These are phyloP conservation scores for Ascocoryne sarcoides DNA, from an alignment of 2,329 filamentous ascomycete genomes.

Conservation along the genomic window DNA sequence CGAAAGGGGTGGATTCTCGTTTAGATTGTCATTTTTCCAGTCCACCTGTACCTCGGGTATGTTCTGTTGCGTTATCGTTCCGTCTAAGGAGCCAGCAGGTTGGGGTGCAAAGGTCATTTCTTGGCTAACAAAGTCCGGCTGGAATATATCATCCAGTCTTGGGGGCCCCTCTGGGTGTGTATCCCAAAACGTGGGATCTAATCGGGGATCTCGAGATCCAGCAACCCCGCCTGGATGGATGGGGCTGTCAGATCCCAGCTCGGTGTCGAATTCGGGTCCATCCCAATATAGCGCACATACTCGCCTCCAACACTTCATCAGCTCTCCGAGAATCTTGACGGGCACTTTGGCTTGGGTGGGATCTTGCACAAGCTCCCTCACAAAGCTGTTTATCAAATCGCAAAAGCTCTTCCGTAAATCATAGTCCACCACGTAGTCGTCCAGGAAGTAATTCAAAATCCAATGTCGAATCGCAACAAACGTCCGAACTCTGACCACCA, in stretches of 20 bases:
- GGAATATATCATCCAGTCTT: constrained; percentile 35
- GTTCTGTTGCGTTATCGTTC: constrained; percentile 31
- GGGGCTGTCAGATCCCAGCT: constrained; percentile 53
- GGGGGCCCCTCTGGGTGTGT: constrained; percentile 33
- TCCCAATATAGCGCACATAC: constrained; percentile 91
- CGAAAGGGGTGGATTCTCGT: constrained; percentile 35
- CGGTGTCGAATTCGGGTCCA: constrained; percentile 53
- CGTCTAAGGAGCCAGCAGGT: constrained; percentile 39
- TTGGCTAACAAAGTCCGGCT: constrained; percentile 26
- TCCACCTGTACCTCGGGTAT: constrained; percentile 3
- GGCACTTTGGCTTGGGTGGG: constrained; percentile 41
- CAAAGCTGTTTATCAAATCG: constrained; percentile 63
- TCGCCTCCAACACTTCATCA: constrained; percentile 96
- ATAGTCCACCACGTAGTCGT: constrained; percentile 79
- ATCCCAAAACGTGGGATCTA: constrained; percentile 49
- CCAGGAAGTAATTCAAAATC: constrained; percentile 95
- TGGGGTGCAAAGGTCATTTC: constrained; percentile 18
- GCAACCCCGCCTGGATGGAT: constrained; percentile 69
- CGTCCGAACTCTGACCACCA: constrained; percentile 88
- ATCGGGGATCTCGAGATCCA: constrained; percentile 46
- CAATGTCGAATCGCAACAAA: constrained; percentile 95
- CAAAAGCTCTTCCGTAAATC: constrained; percentile 71
- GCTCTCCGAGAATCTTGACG: constrained; percentile 80
- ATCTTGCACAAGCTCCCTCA: constrained; percentile 44
- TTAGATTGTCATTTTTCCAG: neutral